Evolutionary conservation across 2,329 filamentous ascomycete species (phyloP).

Genomic region (Trichoderma afroharzianum): DNA sequence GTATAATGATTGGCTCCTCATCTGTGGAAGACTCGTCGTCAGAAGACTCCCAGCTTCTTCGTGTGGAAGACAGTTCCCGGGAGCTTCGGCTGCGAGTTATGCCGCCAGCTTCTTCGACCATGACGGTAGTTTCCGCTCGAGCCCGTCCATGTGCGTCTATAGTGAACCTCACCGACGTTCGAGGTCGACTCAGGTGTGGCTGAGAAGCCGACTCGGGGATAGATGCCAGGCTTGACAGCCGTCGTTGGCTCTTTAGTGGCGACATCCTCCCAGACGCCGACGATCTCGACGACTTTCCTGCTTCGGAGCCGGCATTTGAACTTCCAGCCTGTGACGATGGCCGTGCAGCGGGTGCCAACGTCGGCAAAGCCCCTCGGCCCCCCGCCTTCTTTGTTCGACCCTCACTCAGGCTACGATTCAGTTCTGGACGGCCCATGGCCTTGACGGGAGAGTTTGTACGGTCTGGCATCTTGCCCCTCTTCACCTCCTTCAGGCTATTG

Average conservation of each 20-base stretch:
- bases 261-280: conserved; percentile 50
- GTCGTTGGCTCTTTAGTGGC: conserved; percentile 50
- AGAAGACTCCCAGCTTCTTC: conserved; percentile 43
- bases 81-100: conserved; percentile 30
- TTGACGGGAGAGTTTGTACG: conserved; percentile 52
- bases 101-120: conserved; percentile 33
- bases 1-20: conserved; percentile 63
- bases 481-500: conserved; percentile 42
- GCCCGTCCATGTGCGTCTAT: conserved; percentile 61
- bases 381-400: conserved; percentile 44
- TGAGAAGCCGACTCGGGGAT: conserved; percentile 52
- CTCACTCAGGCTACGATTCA: conserved; percentile 55
- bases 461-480: conserved; percentile 40
- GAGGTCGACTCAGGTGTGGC: conserved; percentile 31
- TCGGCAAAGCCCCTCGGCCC: conserved; percentile 41
- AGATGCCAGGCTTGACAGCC: conserved; percentile 50
- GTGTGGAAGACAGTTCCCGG: conserved; percentile 28
- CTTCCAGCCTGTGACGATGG: conserved; percentile 31
- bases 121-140: conserved; percentile 49
- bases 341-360: conserved; percentile 45
- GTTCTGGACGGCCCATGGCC: conserved; percentile 43
- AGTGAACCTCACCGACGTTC: conserved; percentile 58
- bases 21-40: conserved; percentile 57
- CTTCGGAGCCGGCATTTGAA: conserved; percentile 26
- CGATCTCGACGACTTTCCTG: conserved; percentile 37